Evolutionary conservation across 768 basidiomycete species (phyloP).

Genomic region (Boletellus ananiceps): DNA sequence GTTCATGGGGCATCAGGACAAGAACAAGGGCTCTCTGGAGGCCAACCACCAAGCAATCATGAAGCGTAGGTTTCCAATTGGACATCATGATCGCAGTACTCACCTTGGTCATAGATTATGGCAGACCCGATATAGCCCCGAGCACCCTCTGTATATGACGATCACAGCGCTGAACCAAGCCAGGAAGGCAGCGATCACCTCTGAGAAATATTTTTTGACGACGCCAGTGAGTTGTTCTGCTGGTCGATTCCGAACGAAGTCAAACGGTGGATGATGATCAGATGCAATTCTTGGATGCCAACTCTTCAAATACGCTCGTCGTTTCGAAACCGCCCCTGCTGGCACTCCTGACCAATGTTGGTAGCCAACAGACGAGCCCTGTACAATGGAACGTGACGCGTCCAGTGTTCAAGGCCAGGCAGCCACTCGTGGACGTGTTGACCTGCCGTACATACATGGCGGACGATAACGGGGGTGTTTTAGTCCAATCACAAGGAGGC

Average conservation of each 20-base stretch:
- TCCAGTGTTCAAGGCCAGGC: constrained; percentile 37
- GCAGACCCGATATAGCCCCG: constrained; percentile 50
- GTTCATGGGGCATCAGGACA: constrained; percentile 31
- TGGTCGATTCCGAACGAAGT: background rate
- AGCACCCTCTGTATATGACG: constrained; percentile 46
- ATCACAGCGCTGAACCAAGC: constrained; percentile 48
- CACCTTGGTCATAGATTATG: constrained; percentile 45
- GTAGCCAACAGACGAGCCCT: constrained; percentile 32
- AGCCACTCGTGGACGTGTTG: constrained; percentile 49
- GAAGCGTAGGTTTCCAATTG: constrained; percentile 38
- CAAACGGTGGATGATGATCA: constrained; percentile 16
- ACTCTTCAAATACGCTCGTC: constrained; percentile 38
- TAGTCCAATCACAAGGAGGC: constrained; percentile 37
- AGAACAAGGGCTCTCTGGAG: constrained; percentile 47
- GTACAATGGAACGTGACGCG: constrained; percentile 42
- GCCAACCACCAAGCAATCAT: constrained; percentile 43
- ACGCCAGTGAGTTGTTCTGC: constrained; percentile 36
- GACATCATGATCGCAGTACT: background rate
- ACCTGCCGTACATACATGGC: constrained; percentile 40
- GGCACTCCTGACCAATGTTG: constrained; percentile 52
- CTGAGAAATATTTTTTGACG: constrained; percentile 42
- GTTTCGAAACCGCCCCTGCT: constrained; percentile 55
- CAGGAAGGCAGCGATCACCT: constrained; percentile 45
- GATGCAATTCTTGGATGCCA: constrained; percentile 43
- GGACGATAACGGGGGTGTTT: constrained; percentile 39